phyloP scores from a whole-genome alignment of 345 rosid genomes.

The Erucastrum elatum region DNA sequence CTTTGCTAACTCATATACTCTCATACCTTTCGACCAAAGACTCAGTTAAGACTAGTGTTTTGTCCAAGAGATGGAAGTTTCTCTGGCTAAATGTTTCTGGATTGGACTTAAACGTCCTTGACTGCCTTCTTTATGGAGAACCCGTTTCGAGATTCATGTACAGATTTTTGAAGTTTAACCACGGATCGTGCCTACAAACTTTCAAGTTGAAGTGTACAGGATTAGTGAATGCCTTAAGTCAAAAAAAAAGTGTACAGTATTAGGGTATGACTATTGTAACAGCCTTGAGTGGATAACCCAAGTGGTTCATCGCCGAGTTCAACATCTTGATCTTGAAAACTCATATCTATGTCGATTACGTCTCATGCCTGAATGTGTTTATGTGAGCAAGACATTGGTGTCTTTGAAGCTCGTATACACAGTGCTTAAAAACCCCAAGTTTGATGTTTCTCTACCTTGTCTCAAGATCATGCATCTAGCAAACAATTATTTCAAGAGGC shows the following conservation, averaged over 20 bases:
- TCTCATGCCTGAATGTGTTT: background rate
- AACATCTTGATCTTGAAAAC: background rate
- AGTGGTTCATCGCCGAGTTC: background rate
- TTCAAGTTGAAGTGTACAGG: background rate
- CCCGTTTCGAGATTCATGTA: background rate
- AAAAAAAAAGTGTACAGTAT: background rate
- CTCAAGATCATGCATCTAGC: constrained; percentile 8
- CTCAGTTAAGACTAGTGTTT: background rate
- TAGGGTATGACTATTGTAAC: background rate
- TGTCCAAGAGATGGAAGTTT: background rate
- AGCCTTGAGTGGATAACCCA: background rate
- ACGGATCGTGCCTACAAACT: background rate
- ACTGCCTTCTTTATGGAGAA: background rate
- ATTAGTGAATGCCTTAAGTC: too few species aligned
- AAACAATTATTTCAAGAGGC: background rate
- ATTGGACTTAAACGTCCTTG: background rate
- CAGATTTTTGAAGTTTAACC: background rate
- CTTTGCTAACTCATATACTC: background rate
- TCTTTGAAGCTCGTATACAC: constrained; percentile 5
- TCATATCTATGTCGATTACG: background rate
- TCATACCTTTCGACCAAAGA: background rate
- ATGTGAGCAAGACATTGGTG: constrained; percentile 14
- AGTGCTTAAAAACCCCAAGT: background rate
- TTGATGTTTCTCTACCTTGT: constrained; percentile 20
- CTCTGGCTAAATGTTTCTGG: background rate